phyloP scores from a whole-genome alignment of 2,329 filamentous ascomycete species.

The Ophiosphaerella herpotricha region DNA sequence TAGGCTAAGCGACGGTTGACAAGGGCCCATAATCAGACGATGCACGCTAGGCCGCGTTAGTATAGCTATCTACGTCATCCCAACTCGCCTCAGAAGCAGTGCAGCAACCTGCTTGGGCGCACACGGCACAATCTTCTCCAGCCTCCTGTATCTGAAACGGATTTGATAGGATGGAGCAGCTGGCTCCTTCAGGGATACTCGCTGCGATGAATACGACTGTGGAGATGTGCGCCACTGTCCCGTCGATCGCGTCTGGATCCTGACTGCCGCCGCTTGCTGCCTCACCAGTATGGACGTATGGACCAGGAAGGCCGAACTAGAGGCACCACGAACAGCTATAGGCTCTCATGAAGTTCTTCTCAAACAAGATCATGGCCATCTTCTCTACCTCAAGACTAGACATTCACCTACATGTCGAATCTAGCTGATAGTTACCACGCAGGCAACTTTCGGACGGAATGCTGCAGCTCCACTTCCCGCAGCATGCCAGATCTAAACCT shows the following conservation, averaged over 20 bases:
- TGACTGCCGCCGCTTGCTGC: slow-evolving; percentile 20
- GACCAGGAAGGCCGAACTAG: not conserved
- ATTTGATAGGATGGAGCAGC: not conserved
- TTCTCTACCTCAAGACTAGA: too few relatives aligned
- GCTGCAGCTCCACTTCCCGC: slow-evolving; percentile 21
- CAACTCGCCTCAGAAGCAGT: slow-evolving; percentile 10
- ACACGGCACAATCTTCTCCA: slow-evolving; percentile 21
- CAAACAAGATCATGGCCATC: too few relatives aligned
- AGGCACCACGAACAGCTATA: not conserved
- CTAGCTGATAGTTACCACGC: not conserved
- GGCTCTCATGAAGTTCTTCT: too few relatives aligned
- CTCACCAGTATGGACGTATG: slow-evolving; percentile 1
- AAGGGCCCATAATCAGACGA: not conserved
- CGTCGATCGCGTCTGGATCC: slow-evolving; percentile 38
- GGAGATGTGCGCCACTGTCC: slow-evolving; percentile 24
- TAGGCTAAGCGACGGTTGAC: slow-evolving; percentile 18
- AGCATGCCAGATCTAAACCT: slow-evolving; percentile 20
- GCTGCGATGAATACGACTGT: slow-evolving; percentile 24
- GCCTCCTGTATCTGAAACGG: slow-evolving; percentile 10
- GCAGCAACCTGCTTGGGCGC: slow-evolving; percentile 26
- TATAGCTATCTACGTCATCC: slow-evolving; percentile 11
- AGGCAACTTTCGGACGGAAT: not conserved
- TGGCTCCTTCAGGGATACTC: slow-evolving; percentile 13
- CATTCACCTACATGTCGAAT: not conserved
- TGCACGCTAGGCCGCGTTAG: not conserved